These are phyloP conservation scores for Trapa bicornis DNA, from an alignment of 345 rosid species.

Conservation along the genomic window DNA sequence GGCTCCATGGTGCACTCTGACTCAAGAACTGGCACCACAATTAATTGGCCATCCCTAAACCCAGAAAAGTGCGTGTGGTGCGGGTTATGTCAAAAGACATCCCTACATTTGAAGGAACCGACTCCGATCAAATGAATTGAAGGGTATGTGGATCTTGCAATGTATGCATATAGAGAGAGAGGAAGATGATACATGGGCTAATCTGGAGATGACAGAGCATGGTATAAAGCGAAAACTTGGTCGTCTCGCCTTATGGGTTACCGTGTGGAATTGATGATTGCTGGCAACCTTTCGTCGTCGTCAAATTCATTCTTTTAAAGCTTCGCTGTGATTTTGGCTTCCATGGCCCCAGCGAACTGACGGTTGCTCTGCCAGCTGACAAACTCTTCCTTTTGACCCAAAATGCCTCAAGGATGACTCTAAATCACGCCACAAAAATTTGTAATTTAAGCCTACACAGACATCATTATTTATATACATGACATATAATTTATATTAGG, in stretches of 20 bases:
- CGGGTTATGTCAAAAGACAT: too few species aligned
- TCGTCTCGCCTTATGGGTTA: not conserved
- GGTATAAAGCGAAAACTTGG: not conserved
- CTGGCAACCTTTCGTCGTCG: not conserved
- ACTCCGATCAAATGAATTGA: not conserved
- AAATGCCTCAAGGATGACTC: not conserved
- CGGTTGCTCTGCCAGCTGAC: not conserved
- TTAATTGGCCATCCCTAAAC: too few species aligned
- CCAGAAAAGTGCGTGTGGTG: too few species aligned
- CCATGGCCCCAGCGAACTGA: not conserved
- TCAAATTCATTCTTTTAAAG: constrained; percentile 2
- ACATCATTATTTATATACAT: too few species aligned
- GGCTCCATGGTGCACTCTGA: too few species aligned
- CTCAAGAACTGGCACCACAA: too few species aligned
- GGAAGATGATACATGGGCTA: too few species aligned
- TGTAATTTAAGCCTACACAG: too few species aligned
- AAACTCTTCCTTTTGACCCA: constrained; percentile 2
- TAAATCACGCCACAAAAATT: not conserved
- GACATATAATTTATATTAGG: not conserved
- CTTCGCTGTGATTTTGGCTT: not conserved
- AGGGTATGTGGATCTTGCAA: not conserved
- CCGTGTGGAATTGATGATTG: not conserved
- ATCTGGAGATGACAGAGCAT: not conserved
- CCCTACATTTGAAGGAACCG: too few species aligned
- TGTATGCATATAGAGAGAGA: too few species aligned